These are phyloP conservation scores for Podospora conica DNA, from an alignment of 495 filamentous ascomycete genomes.

Conservation along the genomic window DNA sequence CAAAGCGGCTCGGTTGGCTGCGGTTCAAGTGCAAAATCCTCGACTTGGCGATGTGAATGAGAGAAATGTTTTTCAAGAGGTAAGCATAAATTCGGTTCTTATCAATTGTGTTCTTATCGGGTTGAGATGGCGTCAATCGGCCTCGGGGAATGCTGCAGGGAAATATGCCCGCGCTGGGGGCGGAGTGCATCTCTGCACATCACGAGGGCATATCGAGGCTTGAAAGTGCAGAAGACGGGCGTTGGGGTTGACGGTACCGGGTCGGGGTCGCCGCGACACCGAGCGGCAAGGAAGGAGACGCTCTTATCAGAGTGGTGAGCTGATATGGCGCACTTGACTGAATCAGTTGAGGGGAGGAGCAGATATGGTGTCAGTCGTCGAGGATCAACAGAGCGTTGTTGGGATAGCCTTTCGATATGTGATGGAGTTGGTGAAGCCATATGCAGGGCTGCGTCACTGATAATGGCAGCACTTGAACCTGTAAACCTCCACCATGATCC, in stretches of 20 bases:
- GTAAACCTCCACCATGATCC: background rate
- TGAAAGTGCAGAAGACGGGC: background rate
- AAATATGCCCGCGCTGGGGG: background rate
- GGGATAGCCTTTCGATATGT: background rate
- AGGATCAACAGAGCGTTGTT: background rate
- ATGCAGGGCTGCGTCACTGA: background rate
- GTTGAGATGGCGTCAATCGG: background rate
- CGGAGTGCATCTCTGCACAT: background rate
- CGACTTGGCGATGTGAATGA: too few species aligned
- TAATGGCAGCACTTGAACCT: background rate
- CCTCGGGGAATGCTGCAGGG: background rate
- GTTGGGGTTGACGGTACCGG: background rate
- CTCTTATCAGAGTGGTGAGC: background rate
- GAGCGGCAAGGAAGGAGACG: background rate
- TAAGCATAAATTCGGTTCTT: too few species aligned
- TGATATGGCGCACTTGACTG: background rate
- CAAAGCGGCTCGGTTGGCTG: too few species aligned
- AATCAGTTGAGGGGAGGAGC: background rate
- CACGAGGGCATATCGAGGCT: background rate
- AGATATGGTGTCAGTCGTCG: background rate
- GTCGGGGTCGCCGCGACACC: background rate
- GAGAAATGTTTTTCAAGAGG: too few species aligned
- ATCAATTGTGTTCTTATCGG: background rate
- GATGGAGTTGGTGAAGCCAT: background rate
- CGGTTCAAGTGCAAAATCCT: too few species aligned